Percentiles rank a stretch among this genome's conserved stretches.
These are phyloP conservation scores for Pythium coloratum DNA, from an alignment of 352 stramenopile species.

Conservation along the genomic window DNA sequence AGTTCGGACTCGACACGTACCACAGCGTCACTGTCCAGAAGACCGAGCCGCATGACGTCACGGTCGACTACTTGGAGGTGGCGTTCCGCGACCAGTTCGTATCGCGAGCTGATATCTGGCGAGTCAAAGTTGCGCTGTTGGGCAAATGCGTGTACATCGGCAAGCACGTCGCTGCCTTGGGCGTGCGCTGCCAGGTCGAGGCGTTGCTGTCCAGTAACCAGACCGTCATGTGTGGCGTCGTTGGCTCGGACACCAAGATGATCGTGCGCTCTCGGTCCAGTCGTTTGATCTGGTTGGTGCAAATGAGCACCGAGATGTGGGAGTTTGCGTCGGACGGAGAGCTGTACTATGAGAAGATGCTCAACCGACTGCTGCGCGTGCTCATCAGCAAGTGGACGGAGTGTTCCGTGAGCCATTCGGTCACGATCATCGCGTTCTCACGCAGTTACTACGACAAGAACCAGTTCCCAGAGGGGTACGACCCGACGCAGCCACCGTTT, in stretches of 20 bases:
- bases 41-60: slow-evolving; percentile 56
- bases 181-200: slow-evolving; percentile 91
- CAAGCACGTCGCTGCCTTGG: slow-evolving; percentile 59
- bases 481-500: slow-evolving; percentile 45
- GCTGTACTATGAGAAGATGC: slow-evolving; percentile 91
- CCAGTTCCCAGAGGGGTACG: slow-evolving; percentile 63
- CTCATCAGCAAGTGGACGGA: slow-evolving; percentile 87
- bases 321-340: slow-evolving; percentile 87
- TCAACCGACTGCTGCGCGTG: slow-evolving; percentile 72
- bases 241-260: slow-evolving; percentile 96
- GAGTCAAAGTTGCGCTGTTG: slow-evolving; percentile 81
- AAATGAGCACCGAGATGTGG: slow-evolving; percentile 96
- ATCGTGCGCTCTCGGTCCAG: slow-evolving; percentile 94
- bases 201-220: slow-evolving; percentile 78
- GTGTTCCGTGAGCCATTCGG: slow-evolving; percentile 84
- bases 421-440: slow-evolving; percentile 93
- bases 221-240: slow-evolving; percentile 88
- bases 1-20: slow-evolving; percentile 75
- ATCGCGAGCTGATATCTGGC: slow-evolving; percentile 88
- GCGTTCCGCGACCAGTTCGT: slow-evolving; percentile 92
- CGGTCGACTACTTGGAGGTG: slow-evolving; percentile 85
- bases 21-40: slow-evolving; percentile 52
- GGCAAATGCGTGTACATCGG: slow-evolving; percentile 79
- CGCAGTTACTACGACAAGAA: slow-evolving; percentile 82
- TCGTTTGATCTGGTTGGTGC: slow-evolving; percentile 97